A percentile compares a stretch with the other conserved stretches of the same genome.
Evolutionary conservation across 2,329 filamentous ascomycete species (phyloP).

Genomic region (Epichloe brachyelytri): DNA sequence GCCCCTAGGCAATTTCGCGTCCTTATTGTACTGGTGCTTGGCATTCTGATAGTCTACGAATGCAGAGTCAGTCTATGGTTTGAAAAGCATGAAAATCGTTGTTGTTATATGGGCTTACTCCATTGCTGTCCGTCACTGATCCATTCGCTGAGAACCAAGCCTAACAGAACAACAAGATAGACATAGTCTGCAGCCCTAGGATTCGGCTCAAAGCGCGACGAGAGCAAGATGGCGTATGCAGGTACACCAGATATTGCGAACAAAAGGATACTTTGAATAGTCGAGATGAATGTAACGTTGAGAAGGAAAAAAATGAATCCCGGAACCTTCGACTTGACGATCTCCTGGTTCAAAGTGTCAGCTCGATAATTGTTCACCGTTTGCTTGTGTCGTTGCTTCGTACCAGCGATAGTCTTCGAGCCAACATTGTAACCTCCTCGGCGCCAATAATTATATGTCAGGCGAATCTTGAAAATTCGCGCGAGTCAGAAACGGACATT

Average conservation of each 20-base stretch:
- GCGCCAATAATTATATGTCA: conserved; percentile 96
- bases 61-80: neutral
- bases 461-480: conserved; percentile 40
- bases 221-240: conserved; percentile 69
- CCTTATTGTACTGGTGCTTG: conserved; percentile 62
- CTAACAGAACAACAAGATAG: conserved; percentile 34
- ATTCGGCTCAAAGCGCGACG: conserved; percentile 47
- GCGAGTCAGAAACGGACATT: neutral
- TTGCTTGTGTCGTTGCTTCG: conserved; percentile 1
- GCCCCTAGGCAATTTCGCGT: conserved; percentile 53
- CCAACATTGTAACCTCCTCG: conserved; percentile 83
- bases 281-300: conserved; percentile 81
- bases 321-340: conserved; percentile 55
- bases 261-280: conserved; percentile 71
- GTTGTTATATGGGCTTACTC: conserved; percentile 33
- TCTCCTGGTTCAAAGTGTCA: conserved; percentile 30
- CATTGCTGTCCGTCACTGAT: conserved; percentile 90
- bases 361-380: neutral
- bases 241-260: conserved; percentile 62
- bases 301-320: conserved; percentile 63
- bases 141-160: conserved; percentile 52
- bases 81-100: neutral
- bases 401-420: conserved; percentile 91
- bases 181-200: conserved; percentile 31
- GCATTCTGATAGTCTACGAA: conserved; percentile 60